A percentile compares a stretch with the other conserved stretches of the same genome.
Conservation (phyloP, 805 yeast genomes). For the Cyberlindnera mississippiensis region DNA sequence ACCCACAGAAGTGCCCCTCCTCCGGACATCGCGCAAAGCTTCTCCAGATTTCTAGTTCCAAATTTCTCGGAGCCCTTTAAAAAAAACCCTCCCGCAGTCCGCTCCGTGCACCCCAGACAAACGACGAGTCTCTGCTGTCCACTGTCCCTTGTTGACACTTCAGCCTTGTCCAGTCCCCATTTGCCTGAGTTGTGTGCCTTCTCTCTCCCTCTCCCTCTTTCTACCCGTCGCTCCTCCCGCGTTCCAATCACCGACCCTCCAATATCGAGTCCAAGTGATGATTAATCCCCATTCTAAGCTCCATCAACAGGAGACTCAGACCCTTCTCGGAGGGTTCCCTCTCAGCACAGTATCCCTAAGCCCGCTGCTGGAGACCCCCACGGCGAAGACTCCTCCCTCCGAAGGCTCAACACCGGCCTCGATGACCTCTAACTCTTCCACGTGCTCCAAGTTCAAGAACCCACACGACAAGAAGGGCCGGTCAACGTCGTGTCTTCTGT, state of each 20-base stretch:
- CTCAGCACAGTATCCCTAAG: slow-evolving; percentile 1
- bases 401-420: slow-evolving; percentile 8
- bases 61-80: slow-evolving; percentile 12
- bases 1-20: too few relatives aligned
- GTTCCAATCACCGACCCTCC: neutral
- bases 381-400: slow-evolving; percentile 1
- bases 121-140: too few relatives aligned
- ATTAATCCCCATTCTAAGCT: slow-evolving; percentile 1
- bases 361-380: neutral
- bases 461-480: slow-evolving; percentile 48
- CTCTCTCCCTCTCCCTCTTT: too few relatives aligned
- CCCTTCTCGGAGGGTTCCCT: slow-evolving; percentile 11
- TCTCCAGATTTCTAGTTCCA: slow-evolving; percentile 10
- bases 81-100: neutral
- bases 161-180: too few relatives aligned
- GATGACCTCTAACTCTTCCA: slow-evolving; percentile 2
- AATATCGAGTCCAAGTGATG: too few relatives aligned
- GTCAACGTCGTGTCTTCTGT: slow-evolving; percentile 51
- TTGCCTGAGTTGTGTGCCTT: too few relatives aligned
- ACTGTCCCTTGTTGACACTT: too few relatives aligned
- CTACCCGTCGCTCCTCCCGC: neutral
- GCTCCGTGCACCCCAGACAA: neutral
- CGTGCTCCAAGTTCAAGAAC: slow-evolving; percentile 12
- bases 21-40: slow-evolving; percentile 15
- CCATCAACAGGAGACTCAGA: slow-evolving; percentile 5